phyloP scores from a whole-genome alignment of 1,284 basidiomycete genomes.

The Volvariella surrecta region DNA sequence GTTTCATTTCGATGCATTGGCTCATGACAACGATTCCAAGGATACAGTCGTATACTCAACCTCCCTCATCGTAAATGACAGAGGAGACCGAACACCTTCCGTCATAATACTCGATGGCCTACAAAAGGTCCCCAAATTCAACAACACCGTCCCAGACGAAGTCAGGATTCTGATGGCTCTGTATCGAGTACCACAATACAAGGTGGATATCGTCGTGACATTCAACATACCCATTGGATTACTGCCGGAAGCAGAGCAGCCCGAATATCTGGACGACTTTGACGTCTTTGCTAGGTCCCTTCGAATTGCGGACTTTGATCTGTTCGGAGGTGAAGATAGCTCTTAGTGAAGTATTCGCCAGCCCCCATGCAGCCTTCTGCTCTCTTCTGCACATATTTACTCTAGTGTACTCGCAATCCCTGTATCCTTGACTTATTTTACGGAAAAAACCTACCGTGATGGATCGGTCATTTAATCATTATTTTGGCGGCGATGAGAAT shows the following conservation, averaged over 20 bases:
- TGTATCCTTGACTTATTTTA: too few species aligned
- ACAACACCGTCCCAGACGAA: conserved; percentile 46
- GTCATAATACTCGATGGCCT: conserved; percentile 58
- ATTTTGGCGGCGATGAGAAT: too few species aligned
- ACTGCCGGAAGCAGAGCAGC: conserved; percentile 32
- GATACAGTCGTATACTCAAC: conserved; percentile 39
- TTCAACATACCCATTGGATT: conserved; percentile 65
- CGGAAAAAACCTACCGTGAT: too few species aligned
- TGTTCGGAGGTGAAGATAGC: conserved; percentile 42
- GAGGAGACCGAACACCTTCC: conserved; percentile 43
- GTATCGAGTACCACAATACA: conserved; percentile 65
- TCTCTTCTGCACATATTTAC: too few species aligned
- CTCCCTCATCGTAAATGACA: conserved; percentile 29
- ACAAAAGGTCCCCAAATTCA: conserved; percentile 76
- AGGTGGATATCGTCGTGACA: conserved; percentile 72
- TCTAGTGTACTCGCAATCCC: too few species aligned
- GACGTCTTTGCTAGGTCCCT: conserved; percentile 49
- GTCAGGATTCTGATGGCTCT: conserved; percentile 75
- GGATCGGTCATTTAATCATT: too few species aligned
- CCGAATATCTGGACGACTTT: conserved; percentile 35
- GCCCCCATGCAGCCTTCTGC: too few species aligned
- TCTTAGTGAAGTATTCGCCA: too few species aligned
- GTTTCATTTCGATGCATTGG: conserved; percentile 87
- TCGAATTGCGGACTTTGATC: conserved; percentile 58
- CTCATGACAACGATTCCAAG: conserved; percentile 83